Evolutionary conservation across 2,329 filamentous ascomycete genomes (phyloP).

Genomic region (Chrysoporthe austroafricana): DNA sequence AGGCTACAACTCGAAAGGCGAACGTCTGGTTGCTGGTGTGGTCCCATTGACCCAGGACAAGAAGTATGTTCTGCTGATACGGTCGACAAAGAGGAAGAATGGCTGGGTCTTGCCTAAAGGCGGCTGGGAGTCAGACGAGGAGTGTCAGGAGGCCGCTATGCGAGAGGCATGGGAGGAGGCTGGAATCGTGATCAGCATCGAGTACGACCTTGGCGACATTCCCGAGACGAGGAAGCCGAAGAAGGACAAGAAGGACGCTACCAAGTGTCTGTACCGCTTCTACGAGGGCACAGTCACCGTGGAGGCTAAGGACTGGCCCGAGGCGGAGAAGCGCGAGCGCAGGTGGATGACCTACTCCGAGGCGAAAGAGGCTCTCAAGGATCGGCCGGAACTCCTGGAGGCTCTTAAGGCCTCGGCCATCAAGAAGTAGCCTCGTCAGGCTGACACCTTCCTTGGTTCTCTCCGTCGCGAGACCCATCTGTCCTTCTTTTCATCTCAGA

Average conservation of each 20-base stretch:
- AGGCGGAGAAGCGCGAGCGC: constrained; percentile 87
- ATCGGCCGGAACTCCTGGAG: constrained; percentile 84
- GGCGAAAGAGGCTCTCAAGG: constrained; percentile 76
- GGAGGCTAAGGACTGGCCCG: constrained; percentile 88
- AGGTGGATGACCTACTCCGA: constrained; percentile 87
- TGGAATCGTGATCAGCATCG: constrained; percentile 83
- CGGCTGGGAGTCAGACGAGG: constrained; percentile 95
- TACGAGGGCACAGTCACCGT: constrained; percentile 86
- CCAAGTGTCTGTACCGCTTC: constrained; percentile 75
- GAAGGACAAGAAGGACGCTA: constrained; percentile 56
- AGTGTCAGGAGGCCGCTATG: constrained; percentile 80
- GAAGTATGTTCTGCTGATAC: constrained; percentile 87
- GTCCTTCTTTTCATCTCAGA: too few relatives aligned
- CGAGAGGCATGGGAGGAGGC: constrained; percentile 98
- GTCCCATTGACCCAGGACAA: constrained; percentile 88
- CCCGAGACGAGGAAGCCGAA: constrained; percentile 82
- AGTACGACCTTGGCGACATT: constrained; percentile 85
- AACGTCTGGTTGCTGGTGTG: constrained; percentile 92
- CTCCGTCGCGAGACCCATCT: too few relatives aligned
- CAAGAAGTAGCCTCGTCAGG: constrained; percentile 46
- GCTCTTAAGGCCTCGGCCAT: constrained; percentile 82
- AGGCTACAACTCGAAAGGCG: constrained; percentile 93
- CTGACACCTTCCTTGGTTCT: too few relatives aligned
- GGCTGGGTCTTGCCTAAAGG: constrained; percentile 98
- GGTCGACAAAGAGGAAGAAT: constrained; percentile 79